These are phyloP conservation scores for Climacium dendroides DNA, from an alignment of 225 moss, liverwort and hornwort species.

Conservation along the genomic window DNA sequence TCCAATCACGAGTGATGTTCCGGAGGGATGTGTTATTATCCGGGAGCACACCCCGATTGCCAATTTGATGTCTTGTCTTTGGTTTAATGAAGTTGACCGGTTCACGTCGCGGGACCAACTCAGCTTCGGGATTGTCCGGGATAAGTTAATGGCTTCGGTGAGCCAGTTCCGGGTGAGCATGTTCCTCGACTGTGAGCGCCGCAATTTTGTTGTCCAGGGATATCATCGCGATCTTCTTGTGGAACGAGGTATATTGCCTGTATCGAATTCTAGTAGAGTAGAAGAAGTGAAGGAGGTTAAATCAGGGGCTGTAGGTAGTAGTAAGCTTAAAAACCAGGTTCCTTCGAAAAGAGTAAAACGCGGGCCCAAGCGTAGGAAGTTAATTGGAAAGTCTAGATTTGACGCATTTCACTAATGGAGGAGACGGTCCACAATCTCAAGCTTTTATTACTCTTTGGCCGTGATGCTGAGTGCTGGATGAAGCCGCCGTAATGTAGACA, in stretches of 20 bases:
- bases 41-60: constrained; percentile 92
- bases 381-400: background rate
- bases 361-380: background rate
- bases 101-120: constrained; percentile 95
- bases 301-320: background rate
- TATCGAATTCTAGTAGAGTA: constrained; percentile 1
- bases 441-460: background rate
- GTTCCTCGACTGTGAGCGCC: constrained; percentile 92
- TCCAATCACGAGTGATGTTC: constrained; percentile 88
- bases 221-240: constrained; percentile 44
- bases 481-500: background rate
- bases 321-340: background rate
- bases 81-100: constrained; percentile 98
- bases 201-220: constrained; percentile 92
- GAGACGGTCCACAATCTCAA: background rate
- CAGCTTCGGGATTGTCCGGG: constrained; percentile 81
- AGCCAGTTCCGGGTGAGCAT: constrained; percentile 56
- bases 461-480: background rate
- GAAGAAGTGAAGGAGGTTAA: background rate
- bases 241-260: constrained; percentile 13
- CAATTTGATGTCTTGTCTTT: constrained; percentile 83
- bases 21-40: constrained; percentile 97
- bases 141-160: constrained; percentile 56
- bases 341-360: background rate
- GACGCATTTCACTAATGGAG: background rate